Percentiles rank a stretch among this genome's conserved stretches.
Evolutionary conservation across 352 stramenopile species (phyloP).

Genomic region (Plasmopara muralis): DNA sequence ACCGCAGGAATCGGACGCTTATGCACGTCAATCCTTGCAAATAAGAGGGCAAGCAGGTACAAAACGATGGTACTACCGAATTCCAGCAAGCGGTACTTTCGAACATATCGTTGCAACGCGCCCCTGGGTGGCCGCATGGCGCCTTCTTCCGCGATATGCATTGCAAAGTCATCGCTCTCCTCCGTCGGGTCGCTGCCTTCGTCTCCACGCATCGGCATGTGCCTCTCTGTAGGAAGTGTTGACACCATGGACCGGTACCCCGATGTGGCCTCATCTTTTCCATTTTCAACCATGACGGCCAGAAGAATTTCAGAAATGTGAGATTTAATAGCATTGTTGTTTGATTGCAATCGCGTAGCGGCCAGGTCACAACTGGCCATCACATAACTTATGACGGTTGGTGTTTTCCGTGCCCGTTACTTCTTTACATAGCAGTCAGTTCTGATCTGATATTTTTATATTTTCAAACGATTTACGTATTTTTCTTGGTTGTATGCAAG

Average conservation of each 20-base stretch:
- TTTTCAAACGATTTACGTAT: too few species aligned
- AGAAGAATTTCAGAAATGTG: background rate
- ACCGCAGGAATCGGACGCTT: constrained; percentile 50
- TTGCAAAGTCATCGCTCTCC: constrained; percentile 7
- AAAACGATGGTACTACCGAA: constrained; percentile 45
- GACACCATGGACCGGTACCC: constrained; percentile 14
- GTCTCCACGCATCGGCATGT: constrained; percentile 7
- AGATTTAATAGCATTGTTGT: background rate
- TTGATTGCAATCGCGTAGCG: too few species aligned
- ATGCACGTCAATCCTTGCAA: constrained; percentile 49
- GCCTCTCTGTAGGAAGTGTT: constrained; percentile 1
- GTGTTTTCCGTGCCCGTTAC: too few species aligned
- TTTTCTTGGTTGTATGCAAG: too few species aligned
- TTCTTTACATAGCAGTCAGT: too few species aligned
- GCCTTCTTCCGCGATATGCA: constrained; percentile 12
- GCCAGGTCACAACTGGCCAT: too few species aligned
- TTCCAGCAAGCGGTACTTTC: constrained; percentile 45
- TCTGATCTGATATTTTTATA: too few species aligned
- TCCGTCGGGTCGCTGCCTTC: constrained; percentile 8
- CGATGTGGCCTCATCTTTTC: constrained; percentile 6
- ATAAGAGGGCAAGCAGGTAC: constrained; percentile 36
- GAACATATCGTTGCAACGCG: constrained; percentile 16
- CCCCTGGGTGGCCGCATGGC: constrained; percentile 1
- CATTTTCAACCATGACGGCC: background rate
- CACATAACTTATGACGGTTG: too few species aligned